Evolutionary conservation across 441 rosid genomes (phyloP), one percentile per base, ranked within the genome.

Genomic region (Raphanus hybrid): DNA sequence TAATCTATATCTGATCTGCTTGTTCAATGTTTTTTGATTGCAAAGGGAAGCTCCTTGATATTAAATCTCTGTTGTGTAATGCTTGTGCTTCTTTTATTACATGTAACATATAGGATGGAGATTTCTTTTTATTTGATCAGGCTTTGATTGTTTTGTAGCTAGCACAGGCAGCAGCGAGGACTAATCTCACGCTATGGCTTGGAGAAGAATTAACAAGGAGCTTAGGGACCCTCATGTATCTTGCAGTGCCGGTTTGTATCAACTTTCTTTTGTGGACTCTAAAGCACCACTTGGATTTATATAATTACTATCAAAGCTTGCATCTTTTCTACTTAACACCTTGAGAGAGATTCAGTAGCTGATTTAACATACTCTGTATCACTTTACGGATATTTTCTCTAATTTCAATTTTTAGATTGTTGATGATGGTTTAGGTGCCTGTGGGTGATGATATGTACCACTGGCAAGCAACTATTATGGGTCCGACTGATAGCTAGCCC

Each of bases 401-500:
- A 41, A 29, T 66, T 43, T 8, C 59, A 39, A 15, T 57, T 29
- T 9, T 67, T 18, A 29, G 34, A 27, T 52, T 67, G 0, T 68
- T 18, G 20, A 41, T 55, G 43, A 20, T 78, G 70, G 66, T 45
- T 39, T 75, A 94, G 99, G 99, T 68, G 20, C 99, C 99, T 71
- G 90, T 91, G 73, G 94, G 89, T 55, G 96, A 94, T 80, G 99
- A 94, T 75, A 91, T 92, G 92, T 92, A 89, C 78, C 97, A 94
- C 55, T 94, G 98, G 98, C 94, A 88, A 91, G 96, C 96, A 75
- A 91, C 96, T 26, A 91, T 91, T 2, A 91, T 91, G 98, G 97
- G 97, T 48, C 97, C 98, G 43, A n/a, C 93, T 15, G 97, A 94
- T 67, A 94, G 20, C 20, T 18, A 18, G 98, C 78, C 98, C 97